Conservation (phyloP, 441 rosid genomes). For the Lagerstroemia fauriei region DNA sequence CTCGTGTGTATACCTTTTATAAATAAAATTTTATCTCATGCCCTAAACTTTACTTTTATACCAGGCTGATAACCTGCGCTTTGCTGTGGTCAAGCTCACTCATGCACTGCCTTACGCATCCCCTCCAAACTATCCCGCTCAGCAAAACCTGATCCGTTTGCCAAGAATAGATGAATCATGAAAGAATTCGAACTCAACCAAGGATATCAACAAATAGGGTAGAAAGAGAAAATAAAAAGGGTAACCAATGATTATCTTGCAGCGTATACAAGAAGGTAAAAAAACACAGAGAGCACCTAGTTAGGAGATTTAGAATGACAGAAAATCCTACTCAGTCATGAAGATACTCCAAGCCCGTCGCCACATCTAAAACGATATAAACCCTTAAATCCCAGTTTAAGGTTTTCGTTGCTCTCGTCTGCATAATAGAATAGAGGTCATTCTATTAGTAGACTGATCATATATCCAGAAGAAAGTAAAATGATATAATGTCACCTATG, state of each 20-base stretch:
- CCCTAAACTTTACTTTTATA: no score
- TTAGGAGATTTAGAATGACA: constrained; percentile 7
- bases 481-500: background rate
- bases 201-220: background rate
- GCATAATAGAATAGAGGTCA: constrained; percentile 27
- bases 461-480: background rate
- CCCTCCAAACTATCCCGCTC: no score
- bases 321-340: constrained; percentile 79
- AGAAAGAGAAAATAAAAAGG: background rate
- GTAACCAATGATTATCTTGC: background rate
- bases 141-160: no score
- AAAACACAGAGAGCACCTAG: background rate
- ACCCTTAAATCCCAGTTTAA: constrained; percentile 86
- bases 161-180: no score
- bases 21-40: no score
- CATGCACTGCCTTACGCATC: no score
- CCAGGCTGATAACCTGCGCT: no score
- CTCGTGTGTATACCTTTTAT: no score
- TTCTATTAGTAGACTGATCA: background rate
- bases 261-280: background rate
- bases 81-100: no score
- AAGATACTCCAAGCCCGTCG: constrained; percentile 94
- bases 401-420: constrained; percentile 63
- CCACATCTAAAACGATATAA: constrained; percentile 78
- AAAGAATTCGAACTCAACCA: background rate